phyloP scores from a whole-genome alignment of 495 filamentous ascomycete genomes.

The Lasiosphaeria miniovina region DNA sequence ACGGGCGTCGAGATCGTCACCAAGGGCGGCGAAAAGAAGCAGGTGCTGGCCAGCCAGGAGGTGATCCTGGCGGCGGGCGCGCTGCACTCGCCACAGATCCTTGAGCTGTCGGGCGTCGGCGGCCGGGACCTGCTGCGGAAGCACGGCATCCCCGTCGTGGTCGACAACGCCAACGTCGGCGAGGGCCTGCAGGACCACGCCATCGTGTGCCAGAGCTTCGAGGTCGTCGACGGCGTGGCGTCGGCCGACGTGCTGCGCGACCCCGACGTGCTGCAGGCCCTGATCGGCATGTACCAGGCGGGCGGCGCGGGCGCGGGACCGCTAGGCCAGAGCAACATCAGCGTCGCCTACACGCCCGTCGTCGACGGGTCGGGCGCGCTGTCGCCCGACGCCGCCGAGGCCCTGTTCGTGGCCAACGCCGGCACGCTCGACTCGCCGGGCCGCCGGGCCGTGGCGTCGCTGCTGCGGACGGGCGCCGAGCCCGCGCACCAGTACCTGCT shows the following conservation, averaged over 20 bases:
- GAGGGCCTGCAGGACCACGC: constrained; percentile 59
- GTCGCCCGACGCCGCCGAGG: constrained; percentile 23
- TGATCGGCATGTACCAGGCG: constrained; percentile 37
- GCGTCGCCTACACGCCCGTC: constrained; percentile 42
- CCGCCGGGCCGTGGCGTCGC: constrained; percentile 21
- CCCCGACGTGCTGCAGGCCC: constrained; percentile 31
- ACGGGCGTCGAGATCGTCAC: constrained; percentile 34
- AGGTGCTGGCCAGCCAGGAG: constrained; percentile 38
- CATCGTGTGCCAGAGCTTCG: constrained; percentile 37
- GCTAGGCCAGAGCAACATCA: constrained; percentile 39
- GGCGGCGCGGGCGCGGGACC: constrained; percentile 28
- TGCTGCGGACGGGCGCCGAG: constrained; percentile 30
- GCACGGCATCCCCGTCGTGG: constrained; percentile 65
- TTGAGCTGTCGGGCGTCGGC: constrained; percentile 76
- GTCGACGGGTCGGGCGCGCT: constrained; percentile 36
- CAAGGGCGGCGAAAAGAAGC: constrained; percentile 27
- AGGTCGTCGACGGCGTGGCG: constrained; percentile 38
- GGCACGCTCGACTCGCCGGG: constrained; percentile 12
- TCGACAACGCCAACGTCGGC: constrained; percentile 73
- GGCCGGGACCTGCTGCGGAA: constrained; percentile 58
- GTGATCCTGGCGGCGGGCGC: constrained; percentile 61
- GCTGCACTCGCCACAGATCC: constrained; percentile 57
- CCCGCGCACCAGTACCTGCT: constrained; percentile 39
- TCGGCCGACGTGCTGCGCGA: constrained; percentile 46
- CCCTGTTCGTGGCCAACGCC: constrained; percentile 24